Percentiles rank a stretch among this genome's conserved stretches.
These are phyloP conservation scores for Pyrus bretschneideri DNA, from an alignment of 306 rosid genomes.

Conservation along the genomic window DNA sequence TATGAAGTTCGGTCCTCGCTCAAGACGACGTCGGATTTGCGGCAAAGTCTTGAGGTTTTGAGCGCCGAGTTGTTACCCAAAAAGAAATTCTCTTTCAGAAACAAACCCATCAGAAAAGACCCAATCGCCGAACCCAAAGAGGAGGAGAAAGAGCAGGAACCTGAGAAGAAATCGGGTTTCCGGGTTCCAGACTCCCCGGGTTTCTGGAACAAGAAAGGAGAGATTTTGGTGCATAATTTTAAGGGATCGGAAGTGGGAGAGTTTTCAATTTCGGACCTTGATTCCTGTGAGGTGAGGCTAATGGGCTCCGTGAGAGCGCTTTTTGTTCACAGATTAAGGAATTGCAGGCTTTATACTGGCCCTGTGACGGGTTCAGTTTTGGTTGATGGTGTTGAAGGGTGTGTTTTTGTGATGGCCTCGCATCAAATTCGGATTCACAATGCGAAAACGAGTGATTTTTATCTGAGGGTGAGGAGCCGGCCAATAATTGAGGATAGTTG, in stretches of 20 bases:
- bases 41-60: no score
- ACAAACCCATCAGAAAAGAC: no score
- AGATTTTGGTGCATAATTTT: conserved; percentile 40
- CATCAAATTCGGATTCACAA: no score
- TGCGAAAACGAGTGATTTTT: no score
- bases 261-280: conserved; percentile 67
- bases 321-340: conserved; percentile 58
- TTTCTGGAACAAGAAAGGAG: conserved; percentile 38
- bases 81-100: no score
- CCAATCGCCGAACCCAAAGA: no score
- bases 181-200: conserved; percentile 52
- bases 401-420: no score
- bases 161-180: not conserved
- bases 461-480: no score
- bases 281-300: conserved; percentile 78
- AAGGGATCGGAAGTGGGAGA: conserved; percentile 61
- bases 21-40: not conserved
- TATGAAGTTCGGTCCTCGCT: not conserved
- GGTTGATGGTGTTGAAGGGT: conserved; percentile 58
- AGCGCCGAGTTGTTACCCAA: no score
- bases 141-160: no score
- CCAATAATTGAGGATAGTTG: no score
- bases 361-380: conserved; percentile 65
- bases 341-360: conserved; percentile 58
- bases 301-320: conserved; percentile 64